Base-by-base conservation (phyloP, 495 filamentous ascomycete species). In the Sordaria brevicollis region DNA sequence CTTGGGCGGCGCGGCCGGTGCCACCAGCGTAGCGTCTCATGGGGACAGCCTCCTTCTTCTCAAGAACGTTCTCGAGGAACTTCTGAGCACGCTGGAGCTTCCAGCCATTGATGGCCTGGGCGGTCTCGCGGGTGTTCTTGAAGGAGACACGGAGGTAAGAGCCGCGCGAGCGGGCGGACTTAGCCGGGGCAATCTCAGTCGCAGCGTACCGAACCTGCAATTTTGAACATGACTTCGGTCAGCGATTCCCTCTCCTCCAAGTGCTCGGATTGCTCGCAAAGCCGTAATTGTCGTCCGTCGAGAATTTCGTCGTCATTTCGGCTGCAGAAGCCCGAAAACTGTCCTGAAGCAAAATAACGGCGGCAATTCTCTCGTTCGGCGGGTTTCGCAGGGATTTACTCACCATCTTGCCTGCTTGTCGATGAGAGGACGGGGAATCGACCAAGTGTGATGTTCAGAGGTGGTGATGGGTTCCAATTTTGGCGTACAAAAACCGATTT, bases 111-210 rank as follows among this genome's bases (percentile, higher is more conserved):
- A 98, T 93, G 73, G 94, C 93, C 86, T 97, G 94, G 69, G 95
- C 96, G 74, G 95, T 97, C 87, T 99, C 96, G 80, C 94, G 92
- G 83, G 95, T 97, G 89, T 99, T 98, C 89, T 98, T 98, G 91
- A 97, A 97, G 76, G 91, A 95, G 80, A 97, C 93, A 78, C 95
- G 94, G 75, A 99, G 92, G 89, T 98, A 98, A 81, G 94, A 92
- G 82, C 96, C 96, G 83, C 94, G 93, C 79, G 94, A 89, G 85
- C 93, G 93, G 82, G 95, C 96, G 83, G 92, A 96, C 88, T 98
- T 99, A 74, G 89, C 87, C 81, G 90, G 85, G 76, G 91, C 85
- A 82, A 96, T 93, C 80, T 92, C 86, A 78, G 90, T 92, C 78
- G 91, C 92, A 86, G 93, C 93, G 93, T 99, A 98, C 84, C 95